Base-by-base conservation (phyloP, 1,284 basidiomycete genomes). In the Heterobasidion annosum region DNA sequence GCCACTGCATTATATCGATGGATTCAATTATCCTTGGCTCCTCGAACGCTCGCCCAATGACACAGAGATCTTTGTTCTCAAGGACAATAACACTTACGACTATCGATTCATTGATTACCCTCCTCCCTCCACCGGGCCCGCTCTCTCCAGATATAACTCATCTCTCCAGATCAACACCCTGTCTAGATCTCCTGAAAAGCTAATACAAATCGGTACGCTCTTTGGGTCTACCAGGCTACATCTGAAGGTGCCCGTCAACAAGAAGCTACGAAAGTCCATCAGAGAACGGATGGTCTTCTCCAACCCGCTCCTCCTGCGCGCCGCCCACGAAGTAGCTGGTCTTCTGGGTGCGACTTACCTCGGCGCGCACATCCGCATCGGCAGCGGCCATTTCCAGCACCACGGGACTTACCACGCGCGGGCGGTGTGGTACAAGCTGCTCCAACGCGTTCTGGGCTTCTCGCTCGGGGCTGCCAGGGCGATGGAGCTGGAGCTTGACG, bases 161-260 rank as follows among this genome's bases (percentile, higher is more conserved):
- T 63, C 68, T 32, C 62, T 85, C 25, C 69, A 72, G 52, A 73
- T 85, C 42, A 61, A 68, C 13, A 63, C 72, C 0, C 71, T 84
- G 13, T 65, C 65, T 9, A 45, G 60, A 33, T 63, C 70, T 19
- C 60, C 66, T 0, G 70, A 78, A 52, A 75, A 73, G 0, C 73
- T 87, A 19, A 62, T 89, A 16, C 78, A 82, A 57, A 63, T 88
- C 10, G 86, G 86, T 7, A 81, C 83, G 0, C 73, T 88, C 2
- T 87, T 88, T 66, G 85, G 84, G 3, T 81, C 83, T 1, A 81
- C 81, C 2, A 77, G 87, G 6, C 68, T 89, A 4, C 74, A 76
- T 40, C 72, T 89, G 1, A 71, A 66, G 10, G 63, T 69, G 15
- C 53, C 61, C 10, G 60, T 61, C 4, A 74, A 81, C 59, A 58